These are phyloP conservation scores for Penicillium coprophilum DNA, from an alignment of 495 filamentous ascomycete species.

Conservation along the genomic window DNA sequence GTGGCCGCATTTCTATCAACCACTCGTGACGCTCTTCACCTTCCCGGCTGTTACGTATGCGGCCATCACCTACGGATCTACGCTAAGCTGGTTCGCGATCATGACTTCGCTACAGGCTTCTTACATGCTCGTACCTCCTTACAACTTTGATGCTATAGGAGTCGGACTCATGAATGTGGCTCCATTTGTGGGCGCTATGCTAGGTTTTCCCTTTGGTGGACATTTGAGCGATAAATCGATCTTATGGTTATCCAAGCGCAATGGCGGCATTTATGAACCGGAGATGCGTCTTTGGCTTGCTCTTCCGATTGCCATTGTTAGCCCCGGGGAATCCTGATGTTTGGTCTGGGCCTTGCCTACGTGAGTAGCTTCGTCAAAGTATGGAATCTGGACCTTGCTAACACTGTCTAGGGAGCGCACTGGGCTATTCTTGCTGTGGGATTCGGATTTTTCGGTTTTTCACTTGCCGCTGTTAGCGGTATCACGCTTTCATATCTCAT, in stretches of 20 bases:
- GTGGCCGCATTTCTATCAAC: constrained; percentile 27
- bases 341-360: constrained; percentile 34
- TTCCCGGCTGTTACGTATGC: constrained; percentile 40
- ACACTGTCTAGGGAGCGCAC: constrained; percentile 22
- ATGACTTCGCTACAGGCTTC: constrained; percentile 32
- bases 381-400: not conserved
- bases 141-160: constrained; percentile 38
- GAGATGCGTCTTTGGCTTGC: constrained; percentile 42
- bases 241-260: constrained; percentile 35
- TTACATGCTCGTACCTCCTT: constrained; percentile 36
- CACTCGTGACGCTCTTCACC: constrained; percentile 24
- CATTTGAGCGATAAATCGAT: constrained; percentile 38
- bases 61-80: constrained; percentile 37
- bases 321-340: constrained; percentile 34
- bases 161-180: constrained; percentile 43
- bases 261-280: constrained; percentile 43
- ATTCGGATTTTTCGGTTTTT: constrained; percentile 31
- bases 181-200: constrained; percentile 36
- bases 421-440: constrained; percentile 34
- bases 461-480: constrained; percentile 20
- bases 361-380: constrained; percentile 8
- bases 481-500: constrained; percentile 36
- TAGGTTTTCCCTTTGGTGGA: constrained; percentile 38
- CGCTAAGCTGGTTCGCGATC: constrained; percentile 35
- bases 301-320: constrained; percentile 26